A percentile compares a stretch with the other conserved stretches of the same genome.
phyloP scores from a whole-genome alignment of 345 rosid genomes.

The Cardamine resedifolia region DNA sequence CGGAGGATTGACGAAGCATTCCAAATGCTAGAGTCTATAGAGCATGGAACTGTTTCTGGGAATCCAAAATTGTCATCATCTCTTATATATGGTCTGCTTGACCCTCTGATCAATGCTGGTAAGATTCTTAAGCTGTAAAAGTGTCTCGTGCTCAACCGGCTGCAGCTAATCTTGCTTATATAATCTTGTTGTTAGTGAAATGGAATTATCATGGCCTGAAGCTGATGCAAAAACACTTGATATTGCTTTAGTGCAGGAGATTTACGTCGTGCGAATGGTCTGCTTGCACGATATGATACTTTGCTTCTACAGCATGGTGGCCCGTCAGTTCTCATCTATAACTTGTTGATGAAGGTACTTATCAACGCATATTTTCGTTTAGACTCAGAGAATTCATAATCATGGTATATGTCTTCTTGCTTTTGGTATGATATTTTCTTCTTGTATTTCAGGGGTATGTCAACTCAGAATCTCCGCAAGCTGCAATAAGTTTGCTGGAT shows the following conservation, averaged over 20 bases:
- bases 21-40: constrained; percentile 61
- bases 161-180: neutral
- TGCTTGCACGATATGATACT: constrained; percentile 67
- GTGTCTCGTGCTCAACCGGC: neutral
- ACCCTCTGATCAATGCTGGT: constrained; percentile 68
- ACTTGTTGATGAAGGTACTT: constrained; percentile 74
- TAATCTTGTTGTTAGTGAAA: neutral
- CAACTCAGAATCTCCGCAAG: constrained; percentile 52
- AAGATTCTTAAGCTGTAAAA: constrained; percentile 26
- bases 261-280: constrained; percentile 75
- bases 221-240: constrained; percentile 27
- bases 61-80: constrained; percentile 56
- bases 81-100: constrained; percentile 55
- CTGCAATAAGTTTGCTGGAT: constrained; percentile 49
- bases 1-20: constrained; percentile 75
- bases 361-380: neutral
- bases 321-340: constrained; percentile 53
- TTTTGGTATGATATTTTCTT: neutral
- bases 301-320: constrained; percentile 55
- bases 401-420: constrained; percentile 1
- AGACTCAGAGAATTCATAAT: constrained; percentile 4
- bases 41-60: constrained; percentile 57
- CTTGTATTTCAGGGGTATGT: constrained; percentile 54
- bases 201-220: neutral
- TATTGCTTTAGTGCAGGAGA: constrained; percentile 76